Evolutionary conservation across 495 filamentous ascomycete species (phyloP).

Genomic region (Neurospora sublineolata): DNA sequence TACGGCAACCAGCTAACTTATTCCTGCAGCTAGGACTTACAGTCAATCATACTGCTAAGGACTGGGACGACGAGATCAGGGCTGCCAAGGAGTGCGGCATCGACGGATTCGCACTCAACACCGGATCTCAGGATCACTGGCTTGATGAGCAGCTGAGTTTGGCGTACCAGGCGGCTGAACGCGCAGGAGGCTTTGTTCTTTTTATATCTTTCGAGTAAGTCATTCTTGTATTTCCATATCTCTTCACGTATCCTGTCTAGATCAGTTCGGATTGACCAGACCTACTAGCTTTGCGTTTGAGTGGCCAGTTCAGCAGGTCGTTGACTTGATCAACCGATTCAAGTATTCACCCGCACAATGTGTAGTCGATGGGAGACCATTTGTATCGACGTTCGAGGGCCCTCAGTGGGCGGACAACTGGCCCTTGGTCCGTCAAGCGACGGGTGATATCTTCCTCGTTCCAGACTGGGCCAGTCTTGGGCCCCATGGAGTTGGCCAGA

Average conservation of each 20-base stretch:
- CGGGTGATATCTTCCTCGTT: conserved; percentile 45
- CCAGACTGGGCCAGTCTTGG: conserved; percentile 54
- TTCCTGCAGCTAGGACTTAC: conserved; percentile 30
- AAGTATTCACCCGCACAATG: conserved; percentile 41
- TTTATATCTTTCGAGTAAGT: conserved; percentile 57
- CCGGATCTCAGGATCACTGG: conserved; percentile 42
- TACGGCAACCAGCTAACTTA: neutral
- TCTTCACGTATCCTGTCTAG: neutral
- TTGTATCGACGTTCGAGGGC: conserved; percentile 69
- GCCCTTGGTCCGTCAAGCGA: conserved; percentile 40
- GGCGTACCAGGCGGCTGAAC: conserved; percentile 45
- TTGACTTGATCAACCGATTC: conserved; percentile 46
- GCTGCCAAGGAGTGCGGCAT: conserved; percentile 51
- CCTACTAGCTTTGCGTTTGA: conserved; percentile 30
- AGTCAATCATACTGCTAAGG: conserved; percentile 26
- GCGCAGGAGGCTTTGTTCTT: conserved; percentile 42
- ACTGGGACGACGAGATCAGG: conserved; percentile 51
- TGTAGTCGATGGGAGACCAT: conserved; percentile 41
- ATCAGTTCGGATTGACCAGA: neutral
- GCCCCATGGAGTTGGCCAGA: conserved; percentile 33
- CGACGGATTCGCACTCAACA: conserved; percentile 64
- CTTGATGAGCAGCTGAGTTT: conserved; percentile 37
- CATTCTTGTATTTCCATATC: neutral
- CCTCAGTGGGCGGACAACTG: conserved; percentile 45
- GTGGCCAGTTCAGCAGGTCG: conserved; percentile 47